Conservation (phyloP, 805 yeast genomes). For the Sugiyamaella mastotermitis region DNA sequence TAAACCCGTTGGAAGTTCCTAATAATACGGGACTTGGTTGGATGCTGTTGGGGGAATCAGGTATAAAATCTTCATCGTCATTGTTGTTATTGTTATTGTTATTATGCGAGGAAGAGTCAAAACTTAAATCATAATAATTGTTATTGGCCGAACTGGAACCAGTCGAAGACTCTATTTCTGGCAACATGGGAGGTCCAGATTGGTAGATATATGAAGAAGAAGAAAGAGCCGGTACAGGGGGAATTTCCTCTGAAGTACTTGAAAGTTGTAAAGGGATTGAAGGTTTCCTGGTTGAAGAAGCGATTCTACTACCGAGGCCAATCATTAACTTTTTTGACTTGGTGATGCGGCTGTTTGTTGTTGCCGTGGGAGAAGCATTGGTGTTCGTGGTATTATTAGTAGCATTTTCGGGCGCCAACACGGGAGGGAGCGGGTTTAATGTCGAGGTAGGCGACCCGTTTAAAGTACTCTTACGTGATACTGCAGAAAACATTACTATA, state of each 20-base stretch:
- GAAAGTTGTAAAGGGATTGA: neutral
- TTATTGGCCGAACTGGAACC: neutral
- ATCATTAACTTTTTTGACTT: conserved; percentile 9
- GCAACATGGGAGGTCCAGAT: neutral
- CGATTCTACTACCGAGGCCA: conserved; percentile 8
- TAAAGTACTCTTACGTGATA: too few species aligned
- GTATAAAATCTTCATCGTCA: too few species aligned
- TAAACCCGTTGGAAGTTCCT: conserved; percentile 4
- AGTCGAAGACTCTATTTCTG: neutral
- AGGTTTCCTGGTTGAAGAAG: conserved; percentile 2
- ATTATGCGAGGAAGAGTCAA: neutral
- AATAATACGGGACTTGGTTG: conserved; percentile 8
- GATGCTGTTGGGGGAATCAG: conserved; percentile 7
- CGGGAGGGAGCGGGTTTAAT: too few species aligned
- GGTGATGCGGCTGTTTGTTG: too few species aligned
- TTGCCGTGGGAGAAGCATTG: too few species aligned
- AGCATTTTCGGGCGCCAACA: too few species aligned
- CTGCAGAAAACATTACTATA: too few species aligned
- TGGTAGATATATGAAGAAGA: neutral
- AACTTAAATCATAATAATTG: neutral
- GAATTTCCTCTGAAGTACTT: neutral
- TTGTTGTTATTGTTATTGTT: too few species aligned
- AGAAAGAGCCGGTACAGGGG: neutral
- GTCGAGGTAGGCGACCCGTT: too few species aligned
- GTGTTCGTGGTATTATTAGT: too few species aligned